A percentile compares a stretch with the other conserved stretches of the same genome.
These are phyloP conservation scores for Epichloe hybrida DNA, from an alignment of 2,329 filamentous ascomycete species.

Conservation along the genomic window DNA sequence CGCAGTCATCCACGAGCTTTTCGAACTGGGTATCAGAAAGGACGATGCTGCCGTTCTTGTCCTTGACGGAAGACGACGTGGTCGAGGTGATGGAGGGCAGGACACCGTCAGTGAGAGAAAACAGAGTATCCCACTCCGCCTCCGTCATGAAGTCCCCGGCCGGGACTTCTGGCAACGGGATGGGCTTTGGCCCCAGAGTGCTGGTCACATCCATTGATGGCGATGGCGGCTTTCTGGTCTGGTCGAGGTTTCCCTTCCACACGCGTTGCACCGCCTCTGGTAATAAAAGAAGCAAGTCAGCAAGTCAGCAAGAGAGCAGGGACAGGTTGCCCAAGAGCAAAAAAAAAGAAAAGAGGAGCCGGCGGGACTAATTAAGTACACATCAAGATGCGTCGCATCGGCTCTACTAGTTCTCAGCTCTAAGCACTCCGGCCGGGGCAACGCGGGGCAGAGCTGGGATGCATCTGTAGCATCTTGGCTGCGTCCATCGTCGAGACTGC, in stretches of 20 bases:
- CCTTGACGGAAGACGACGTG: conserved; percentile 17
- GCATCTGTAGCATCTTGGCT: too few relatives aligned
- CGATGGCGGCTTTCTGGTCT: too few relatives aligned
- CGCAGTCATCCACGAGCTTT: conserved; percentile 26
- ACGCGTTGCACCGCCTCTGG: too few relatives aligned
- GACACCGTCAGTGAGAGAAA: conserved; percentile 42
- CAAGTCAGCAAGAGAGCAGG: background rate
- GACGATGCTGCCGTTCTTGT: conserved; percentile 16
- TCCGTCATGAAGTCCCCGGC: conserved; percentile 27
- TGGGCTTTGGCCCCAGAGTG: conserved; percentile 3
- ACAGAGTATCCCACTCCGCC: conserved; percentile 39
- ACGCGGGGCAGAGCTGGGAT: too few relatives aligned
- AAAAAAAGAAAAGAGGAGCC: too few relatives aligned
- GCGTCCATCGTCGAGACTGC: too few relatives aligned
- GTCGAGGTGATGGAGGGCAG: conserved; percentile 43
- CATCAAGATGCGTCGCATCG: too few relatives aligned
- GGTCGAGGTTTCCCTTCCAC: too few relatives aligned
- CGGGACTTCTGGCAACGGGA: conserved; percentile 15
- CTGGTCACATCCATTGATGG: background rate
- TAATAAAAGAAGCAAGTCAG: too few relatives aligned
- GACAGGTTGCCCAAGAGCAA: background rate
- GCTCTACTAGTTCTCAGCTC: too few relatives aligned
- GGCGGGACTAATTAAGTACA: too few relatives aligned
- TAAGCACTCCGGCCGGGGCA: too few relatives aligned
- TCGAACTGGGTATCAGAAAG: conserved; percentile 39